Evolutionary conservation across 2,329 filamentous ascomycete species (phyloP).

Genomic region (Aspergillus brasiliensis): DNA sequence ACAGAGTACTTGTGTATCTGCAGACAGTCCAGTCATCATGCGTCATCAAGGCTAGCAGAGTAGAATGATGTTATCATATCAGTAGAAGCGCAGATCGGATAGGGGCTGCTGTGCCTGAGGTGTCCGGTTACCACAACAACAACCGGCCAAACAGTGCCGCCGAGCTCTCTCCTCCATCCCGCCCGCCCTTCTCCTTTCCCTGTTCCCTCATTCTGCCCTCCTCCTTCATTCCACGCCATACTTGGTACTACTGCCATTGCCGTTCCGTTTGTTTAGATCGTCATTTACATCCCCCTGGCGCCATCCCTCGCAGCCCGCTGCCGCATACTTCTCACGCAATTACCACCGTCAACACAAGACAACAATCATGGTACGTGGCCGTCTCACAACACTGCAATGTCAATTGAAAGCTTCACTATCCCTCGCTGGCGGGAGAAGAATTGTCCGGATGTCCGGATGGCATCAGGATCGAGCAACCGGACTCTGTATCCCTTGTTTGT

Average conservation of each 20-base stretch:
- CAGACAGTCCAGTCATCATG: too few relatives aligned
- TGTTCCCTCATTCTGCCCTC: conserved; percentile 11
- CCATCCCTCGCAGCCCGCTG: conserved; percentile 4
- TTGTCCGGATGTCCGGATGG: conserved; percentile 1
- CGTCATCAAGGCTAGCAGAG: too few relatives aligned
- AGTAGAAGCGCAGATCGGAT: background rate
- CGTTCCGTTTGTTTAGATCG: background rate
- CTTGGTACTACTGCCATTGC: background rate
- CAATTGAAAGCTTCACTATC: background rate
- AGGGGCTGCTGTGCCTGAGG: conserved; percentile 2
- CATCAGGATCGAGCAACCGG: background rate
- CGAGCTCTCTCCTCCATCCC: background rate
- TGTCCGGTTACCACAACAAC: conserved; percentile 28
- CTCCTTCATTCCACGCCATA: background rate
- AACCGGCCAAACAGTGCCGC: conserved; percentile 5
- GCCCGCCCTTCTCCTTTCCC: conserved; percentile 10
- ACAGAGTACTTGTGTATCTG: too few relatives aligned
- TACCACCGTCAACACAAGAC: background rate
- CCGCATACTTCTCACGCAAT: conserved; percentile 11
- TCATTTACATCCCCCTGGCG: background rate
- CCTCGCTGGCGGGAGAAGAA: background rate
- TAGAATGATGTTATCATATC: too few relatives aligned
- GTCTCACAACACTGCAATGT: background rate
- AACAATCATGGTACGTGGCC: conserved; percentile 18
- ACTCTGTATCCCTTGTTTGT: background rate